Evolutionary conservation across 2,329 filamentous ascomycete species (phyloP), one percentile per base, ranked within the genome.

Genomic region (Amauroascus niger): DNA sequence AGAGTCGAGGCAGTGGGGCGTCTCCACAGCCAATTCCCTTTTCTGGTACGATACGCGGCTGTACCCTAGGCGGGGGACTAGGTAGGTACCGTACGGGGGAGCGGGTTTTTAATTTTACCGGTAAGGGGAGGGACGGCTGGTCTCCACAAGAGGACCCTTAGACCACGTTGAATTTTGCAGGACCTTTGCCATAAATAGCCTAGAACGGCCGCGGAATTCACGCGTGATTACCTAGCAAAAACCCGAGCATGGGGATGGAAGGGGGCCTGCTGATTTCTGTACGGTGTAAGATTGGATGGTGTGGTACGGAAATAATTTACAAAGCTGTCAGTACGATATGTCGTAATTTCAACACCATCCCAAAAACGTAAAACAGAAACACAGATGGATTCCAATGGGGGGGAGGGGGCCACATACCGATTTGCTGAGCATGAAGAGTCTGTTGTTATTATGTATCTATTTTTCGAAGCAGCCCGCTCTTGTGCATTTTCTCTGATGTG

Each of bases 11-110:
- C 8, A 11, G 46, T 39, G 46, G 33, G 46, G 22, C 46, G 26
- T n/a, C 18, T 35, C 46, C 46, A 49, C 46, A 16, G 13, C 30
- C 28, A 20, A 18, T 9, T 16, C 4, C 13, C 20, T 40, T 49
- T 49, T 24, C 33, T 13, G 48, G 48, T 50, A 50, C 37, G 37
- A 43, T 50, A 50, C 48, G 24, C 48, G 48, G 48, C 48, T 50
- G 37, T 50, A 50, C 24, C 37, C 18, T 50, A n/a, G 3, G 6
- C 11, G 11, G 28, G 11, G 28, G 28, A 5, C 48, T 50, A 28
- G 37, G n/a, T n/a, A n/a, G 2, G 35, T 41, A 26, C 47, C 33
- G 33, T 16, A 28, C 13, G 24, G 22, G 22, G 13, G 16, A 6
- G 24, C 4, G 22, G 24, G 41, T 24, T 20, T 8, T 26, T 46